Evolutionary conservation across 768 basidiomycete species (phyloP).

Genomic region (Mrakia gelida): DNA sequence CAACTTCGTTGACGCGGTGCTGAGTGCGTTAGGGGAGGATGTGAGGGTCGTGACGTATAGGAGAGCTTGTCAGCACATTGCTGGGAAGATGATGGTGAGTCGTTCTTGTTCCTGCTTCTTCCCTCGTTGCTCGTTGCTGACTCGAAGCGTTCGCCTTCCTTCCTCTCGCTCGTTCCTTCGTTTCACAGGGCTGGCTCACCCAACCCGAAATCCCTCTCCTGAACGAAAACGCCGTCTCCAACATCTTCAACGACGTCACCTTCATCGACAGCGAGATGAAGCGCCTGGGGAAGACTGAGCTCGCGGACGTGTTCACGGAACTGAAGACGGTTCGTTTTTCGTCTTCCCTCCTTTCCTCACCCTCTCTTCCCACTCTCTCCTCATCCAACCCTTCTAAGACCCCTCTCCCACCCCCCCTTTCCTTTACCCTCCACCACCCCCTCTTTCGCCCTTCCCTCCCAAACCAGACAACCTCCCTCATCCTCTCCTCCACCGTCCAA

Average conservation of each 20-base stretch:
- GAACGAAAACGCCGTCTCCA: slow-evolving; percentile 85
- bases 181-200: slow-evolving; percentile 64
- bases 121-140: neutral
- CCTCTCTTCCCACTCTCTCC: slow-evolving; percentile 9
- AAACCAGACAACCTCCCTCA: slow-evolving; percentile 49
- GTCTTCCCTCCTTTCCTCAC: neutral
- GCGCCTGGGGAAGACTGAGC: slow-evolving; percentile 64
- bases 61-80: slow-evolving; percentile 81
- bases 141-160: neutral
- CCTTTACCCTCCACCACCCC: neutral
- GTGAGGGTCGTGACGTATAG: slow-evolving; percentile 88
- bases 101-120: neutral
- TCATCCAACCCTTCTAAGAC: slow-evolving; percentile 37
- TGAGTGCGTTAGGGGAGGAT: slow-evolving; percentile 71
- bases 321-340: slow-evolving; percentile 61
- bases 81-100: slow-evolving; percentile 79
- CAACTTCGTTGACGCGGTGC: slow-evolving; percentile 74
- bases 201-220: slow-evolving; percentile 69
- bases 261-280: slow-evolving; percentile 85
- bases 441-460: neutral
- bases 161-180: too few relatives aligned
- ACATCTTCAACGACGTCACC: slow-evolving; percentile 76
- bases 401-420: neutral
- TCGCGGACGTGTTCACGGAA: slow-evolving; percentile 70
- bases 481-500: slow-evolving; percentile 67